Evolutionary conservation across 192 early-diverging fungal genomes (phyloP).

Genomic region (Backusella sp.): DNA sequence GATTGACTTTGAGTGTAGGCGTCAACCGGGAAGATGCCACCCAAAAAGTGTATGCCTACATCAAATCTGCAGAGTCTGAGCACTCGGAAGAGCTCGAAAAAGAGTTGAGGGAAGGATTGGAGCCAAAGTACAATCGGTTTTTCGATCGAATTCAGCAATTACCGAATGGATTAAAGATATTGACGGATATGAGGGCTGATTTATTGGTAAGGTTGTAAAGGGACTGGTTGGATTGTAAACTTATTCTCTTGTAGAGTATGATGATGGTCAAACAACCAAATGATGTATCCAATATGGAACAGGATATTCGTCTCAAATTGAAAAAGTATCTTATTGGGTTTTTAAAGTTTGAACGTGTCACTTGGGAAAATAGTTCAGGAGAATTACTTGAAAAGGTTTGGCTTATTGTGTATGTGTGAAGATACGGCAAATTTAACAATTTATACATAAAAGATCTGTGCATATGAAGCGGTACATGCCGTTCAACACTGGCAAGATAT

Average conservation of each 20-base stretch:
- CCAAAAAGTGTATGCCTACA: constrained; percentile 35
- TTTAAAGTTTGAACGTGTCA: constrained; percentile 77
- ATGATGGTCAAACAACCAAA: not conserved
- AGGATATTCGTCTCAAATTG: constrained; percentile 64
- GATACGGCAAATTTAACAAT: not conserved
- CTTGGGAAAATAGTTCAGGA: constrained; percentile 76
- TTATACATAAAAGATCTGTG: constrained; percentile 49
- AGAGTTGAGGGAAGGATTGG: constrained; percentile 61
- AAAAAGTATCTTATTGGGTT: constrained; percentile 77
- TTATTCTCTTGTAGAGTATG: not conserved
- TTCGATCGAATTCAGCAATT: constrained; percentile 76
- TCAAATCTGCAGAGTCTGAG: constrained; percentile 13
- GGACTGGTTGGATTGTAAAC: not conserved
- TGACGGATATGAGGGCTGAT: constrained; percentile 76
- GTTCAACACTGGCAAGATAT: constrained; percentile 79
- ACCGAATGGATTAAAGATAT: constrained; percentile 78
- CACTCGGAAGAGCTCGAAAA: constrained; percentile 43
- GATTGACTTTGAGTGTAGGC: constrained; percentile 18
- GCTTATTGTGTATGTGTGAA: not conserved
- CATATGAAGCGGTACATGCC: constrained; percentile 91
- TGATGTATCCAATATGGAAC: constrained; percentile 48
- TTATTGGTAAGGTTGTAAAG: constrained; percentile 51
- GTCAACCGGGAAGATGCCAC: constrained; percentile 39
- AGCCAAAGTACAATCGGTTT: constrained; percentile 68
- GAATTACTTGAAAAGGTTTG: constrained; percentile 77